Conservation (phyloP, 169 alveolate genomes). For the Theileria sp. region DNA sequence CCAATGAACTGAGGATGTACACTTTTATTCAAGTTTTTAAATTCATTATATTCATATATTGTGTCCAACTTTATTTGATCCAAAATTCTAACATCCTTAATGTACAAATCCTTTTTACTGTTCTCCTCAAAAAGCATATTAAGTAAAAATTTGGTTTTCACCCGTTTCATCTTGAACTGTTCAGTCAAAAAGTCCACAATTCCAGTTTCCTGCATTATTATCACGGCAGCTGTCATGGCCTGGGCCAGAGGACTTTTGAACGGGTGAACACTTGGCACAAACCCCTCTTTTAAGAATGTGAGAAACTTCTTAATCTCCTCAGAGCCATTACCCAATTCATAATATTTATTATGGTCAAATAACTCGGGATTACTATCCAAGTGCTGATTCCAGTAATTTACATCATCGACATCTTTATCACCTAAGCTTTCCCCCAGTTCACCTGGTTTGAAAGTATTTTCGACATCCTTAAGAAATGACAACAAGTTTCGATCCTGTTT, state of each 20-base stretch:
- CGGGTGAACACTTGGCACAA: not conserved
- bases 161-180: slow-evolving; percentile 8
- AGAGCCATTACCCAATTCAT: not conserved
- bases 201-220: slow-evolving; percentile 3
- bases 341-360: not conserved
- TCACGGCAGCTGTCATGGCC: not conserved
- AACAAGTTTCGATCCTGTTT: not conserved
- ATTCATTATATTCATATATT: not conserved
- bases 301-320: not conserved
- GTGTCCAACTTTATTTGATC: not conserved
- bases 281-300: not conserved
- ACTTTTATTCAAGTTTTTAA: not conserved
- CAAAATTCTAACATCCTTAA: not conserved
- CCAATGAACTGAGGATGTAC: not conserved
- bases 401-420: not conserved
- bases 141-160: slow-evolving; percentile 3
- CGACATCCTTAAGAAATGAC: too few relatives aligned
- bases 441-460: not conserved
- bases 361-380: not conserved
- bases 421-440: not conserved
- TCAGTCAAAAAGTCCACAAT: not conserved
- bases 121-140: not conserved
- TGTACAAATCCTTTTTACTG: slow-evolving; percentile 17
- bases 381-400: not conserved
- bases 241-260: not conserved